Evolutionary conservation across 1,139 yeast species (phyloP), one percentile per base, ranked within the genome.

Genomic region (Lodderomyces pseudojiufengensis): DNA sequence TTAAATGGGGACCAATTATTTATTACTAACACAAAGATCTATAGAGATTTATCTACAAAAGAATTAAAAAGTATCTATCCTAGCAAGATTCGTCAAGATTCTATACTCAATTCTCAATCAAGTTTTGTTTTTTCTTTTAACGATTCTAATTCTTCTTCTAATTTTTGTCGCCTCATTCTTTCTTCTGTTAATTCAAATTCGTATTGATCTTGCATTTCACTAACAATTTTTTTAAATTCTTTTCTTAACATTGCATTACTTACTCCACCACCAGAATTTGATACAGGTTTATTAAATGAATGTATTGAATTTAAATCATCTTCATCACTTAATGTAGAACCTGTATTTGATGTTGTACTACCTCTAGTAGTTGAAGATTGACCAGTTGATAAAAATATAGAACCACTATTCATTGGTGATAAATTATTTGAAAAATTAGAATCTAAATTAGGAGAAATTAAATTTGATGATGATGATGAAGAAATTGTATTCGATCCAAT

Each of bases 141-240:
- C 20, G 32, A 35, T 18, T 44, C 46, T 21, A 54, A 29, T 59
- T 71, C 54, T 58, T 73, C 51, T 38, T 61, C 52, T 39, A 80
- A 57, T 49, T 77, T 70, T 41, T 70, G 63, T 44, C 79, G 64
- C 44, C 71, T 78, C n/a, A 65, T 52, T 35, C 78, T 69, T 52
- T 80, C 86, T 50, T 71, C 73, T 31, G 70, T 66, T 41, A 83
- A 54, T 47, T 80, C 84, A 20, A 64, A 55, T 44, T 76, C 81
- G 49, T 81, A 81, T 42, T 73, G 77, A 31, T 69, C 74, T 43
- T 80, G 84, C 44, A 84, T 70, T 32, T 78, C 83, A 37, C 68
- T 64, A 1, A 84, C 80, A 29, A 84, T 71, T 49, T 76, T 78
- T 50, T 78, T 79, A 63, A 84, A 84, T 56, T 84, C 90, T 47